These are phyloP conservation scores for Volvox carteri DNA, from an alignment of 163 green algal genomes.

Conservation along the genomic window DNA sequence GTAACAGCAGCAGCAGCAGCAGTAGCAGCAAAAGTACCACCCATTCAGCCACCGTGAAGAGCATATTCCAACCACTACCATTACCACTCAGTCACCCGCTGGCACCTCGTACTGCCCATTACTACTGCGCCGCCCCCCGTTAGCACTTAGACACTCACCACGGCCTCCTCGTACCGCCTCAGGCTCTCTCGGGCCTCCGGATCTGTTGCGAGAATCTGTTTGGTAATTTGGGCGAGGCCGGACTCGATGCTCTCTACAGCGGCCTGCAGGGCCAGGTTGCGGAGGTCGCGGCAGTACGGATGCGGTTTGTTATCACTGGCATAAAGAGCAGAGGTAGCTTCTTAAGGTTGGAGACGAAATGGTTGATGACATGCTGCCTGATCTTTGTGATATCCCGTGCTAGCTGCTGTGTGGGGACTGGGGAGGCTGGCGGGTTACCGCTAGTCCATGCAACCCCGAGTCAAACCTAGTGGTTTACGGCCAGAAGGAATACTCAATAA, in stretches of 20 bases:
- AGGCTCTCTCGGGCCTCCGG: slow-evolving; percentile 50
- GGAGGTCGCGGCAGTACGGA: neutral
- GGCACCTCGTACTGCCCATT: too few relatives aligned
- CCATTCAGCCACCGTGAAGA: neutral
- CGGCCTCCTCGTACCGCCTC: slow-evolving; percentile 32
- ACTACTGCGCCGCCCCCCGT: neutral
- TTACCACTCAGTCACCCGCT: neutral
- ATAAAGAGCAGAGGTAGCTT: neutral
- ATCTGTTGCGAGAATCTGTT: slow-evolving; percentile 38
- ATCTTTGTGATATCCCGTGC: neutral
- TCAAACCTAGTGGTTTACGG: too few relatives aligned
- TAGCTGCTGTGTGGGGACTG: neutral
- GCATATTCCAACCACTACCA: neutral
- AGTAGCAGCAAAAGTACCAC: too few relatives aligned
- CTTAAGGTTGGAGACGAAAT: neutral
- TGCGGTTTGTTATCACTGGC: neutral
- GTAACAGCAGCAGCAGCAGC: neutral
- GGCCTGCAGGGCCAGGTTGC: neutral
- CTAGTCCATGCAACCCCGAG: neutral
- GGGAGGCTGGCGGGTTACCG: neutral
- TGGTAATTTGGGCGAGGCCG: slow-evolving; percentile 27
- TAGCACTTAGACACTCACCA: slow-evolving; percentile 11
- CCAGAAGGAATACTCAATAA: too few relatives aligned
- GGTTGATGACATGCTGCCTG: neutral
- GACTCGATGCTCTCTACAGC: slow-evolving; percentile 4